Evolutionary conservation across 1,284 basidiomycete genomes (phyloP).

Genomic region (Leccinum fuscescens): DNA sequence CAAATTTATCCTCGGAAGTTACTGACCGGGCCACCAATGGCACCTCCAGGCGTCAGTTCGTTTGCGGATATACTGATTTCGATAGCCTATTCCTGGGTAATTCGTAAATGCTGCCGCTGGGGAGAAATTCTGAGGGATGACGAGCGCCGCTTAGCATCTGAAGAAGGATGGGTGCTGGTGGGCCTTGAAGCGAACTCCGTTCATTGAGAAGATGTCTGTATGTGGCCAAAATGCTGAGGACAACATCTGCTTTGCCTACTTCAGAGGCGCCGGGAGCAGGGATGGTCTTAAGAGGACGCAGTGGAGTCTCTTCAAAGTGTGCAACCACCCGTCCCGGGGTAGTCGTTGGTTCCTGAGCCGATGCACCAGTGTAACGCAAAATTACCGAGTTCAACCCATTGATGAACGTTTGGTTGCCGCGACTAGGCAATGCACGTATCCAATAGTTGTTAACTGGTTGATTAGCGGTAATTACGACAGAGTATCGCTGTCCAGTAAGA

Average conservation of each 20-base stretch:
- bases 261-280: constrained; percentile 34
- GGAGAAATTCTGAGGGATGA: constrained; percentile 44
- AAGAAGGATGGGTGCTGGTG: constrained; percentile 46
- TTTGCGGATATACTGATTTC: constrained; percentile 41
- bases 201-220: constrained; percentile 33
- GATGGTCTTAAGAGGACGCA: constrained; percentile 29
- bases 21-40: constrained; percentile 38
- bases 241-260: constrained; percentile 38
- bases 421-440: constrained; percentile 31
- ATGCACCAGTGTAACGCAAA: constrained; percentile 43
- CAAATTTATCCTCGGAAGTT: neutral
- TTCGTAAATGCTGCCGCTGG: constrained; percentile 42
- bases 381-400: constrained; percentile 42
- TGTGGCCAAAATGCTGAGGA: constrained; percentile 31
- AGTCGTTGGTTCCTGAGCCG: constrained; percentile 34
- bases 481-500: constrained; percentile 38
- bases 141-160: constrained; percentile 51
- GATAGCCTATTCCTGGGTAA: constrained; percentile 48
- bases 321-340: constrained; percentile 10
- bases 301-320: constrained; percentile 33
- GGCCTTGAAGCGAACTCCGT: constrained; percentile 36
- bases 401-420: constrained; percentile 23
- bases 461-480: constrained; percentile 37
- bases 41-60: constrained; percentile 28
- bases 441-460: constrained; percentile 37